Conservation (phyloP, 768 basidiomycete species). For the Termitomyces sp. region DNA sequence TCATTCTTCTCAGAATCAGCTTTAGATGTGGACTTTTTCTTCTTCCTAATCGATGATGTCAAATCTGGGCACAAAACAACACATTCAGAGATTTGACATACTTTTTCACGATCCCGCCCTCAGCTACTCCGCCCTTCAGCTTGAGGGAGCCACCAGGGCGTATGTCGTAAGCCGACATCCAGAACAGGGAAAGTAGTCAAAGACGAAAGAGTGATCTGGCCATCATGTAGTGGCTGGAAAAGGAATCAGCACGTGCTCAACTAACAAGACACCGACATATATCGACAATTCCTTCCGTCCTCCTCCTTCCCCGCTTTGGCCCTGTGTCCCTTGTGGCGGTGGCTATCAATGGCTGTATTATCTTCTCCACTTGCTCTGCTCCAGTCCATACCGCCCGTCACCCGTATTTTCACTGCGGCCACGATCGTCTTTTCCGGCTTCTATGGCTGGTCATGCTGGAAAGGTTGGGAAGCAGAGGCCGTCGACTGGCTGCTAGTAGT, state of each 20-base stretch:
- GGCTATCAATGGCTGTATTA: conserved; percentile 62
- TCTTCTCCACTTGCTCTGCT: conserved; percentile 66
- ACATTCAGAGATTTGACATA: conserved; percentile 27
- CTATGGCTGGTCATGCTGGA: conserved; percentile 65
- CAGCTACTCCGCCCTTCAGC: conserved; percentile 76
- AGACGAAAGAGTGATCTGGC: background rate
- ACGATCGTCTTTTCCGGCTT: conserved; percentile 54
- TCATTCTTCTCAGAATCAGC: conserved; percentile 44
- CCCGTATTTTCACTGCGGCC: conserved; percentile 62
- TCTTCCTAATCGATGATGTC: conserved; percentile 55
- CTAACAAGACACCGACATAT: background rate
- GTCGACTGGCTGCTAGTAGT: conserved; percentile 72
- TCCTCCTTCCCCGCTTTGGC: conserved; percentile 11
- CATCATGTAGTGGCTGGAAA: conserved; percentile 7
- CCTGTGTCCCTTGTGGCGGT: conserved; percentile 3
- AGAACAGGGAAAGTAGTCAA: conserved; percentile 9
- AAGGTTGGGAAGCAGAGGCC: conserved; percentile 27
- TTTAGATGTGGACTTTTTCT: conserved; percentile 73
- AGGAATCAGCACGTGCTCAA: conserved; percentile 19
- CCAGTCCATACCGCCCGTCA: conserved; percentile 72
- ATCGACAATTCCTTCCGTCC: background rate
- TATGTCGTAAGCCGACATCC: conserved; percentile 83
- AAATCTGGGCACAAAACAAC: conserved; percentile 5
- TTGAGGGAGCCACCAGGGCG: conserved; percentile 86
- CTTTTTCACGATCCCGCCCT: conserved; percentile 84